phyloP scores from a whole-genome alignment of 345 rosid species.

The Firmiana major region DNA sequence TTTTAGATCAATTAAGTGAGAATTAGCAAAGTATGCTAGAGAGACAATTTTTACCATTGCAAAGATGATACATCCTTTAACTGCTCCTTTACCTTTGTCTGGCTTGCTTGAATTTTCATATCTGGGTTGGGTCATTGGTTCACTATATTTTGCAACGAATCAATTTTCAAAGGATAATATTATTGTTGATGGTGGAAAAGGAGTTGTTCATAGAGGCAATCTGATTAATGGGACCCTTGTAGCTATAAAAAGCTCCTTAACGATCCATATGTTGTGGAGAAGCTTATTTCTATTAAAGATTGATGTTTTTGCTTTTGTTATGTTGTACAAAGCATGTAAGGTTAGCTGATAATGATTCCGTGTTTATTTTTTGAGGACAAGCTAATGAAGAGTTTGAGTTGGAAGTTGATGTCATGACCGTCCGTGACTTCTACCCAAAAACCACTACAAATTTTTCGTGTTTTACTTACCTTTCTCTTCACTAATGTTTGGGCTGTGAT shows the following conservation, averaged over 20 bases:
- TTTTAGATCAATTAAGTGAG: too few relatives aligned
- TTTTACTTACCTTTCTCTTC: too few relatives aligned
- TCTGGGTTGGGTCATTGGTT: slow-evolving; percentile 98
- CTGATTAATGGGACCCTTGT: slow-evolving; percentile 67
- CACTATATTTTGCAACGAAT: slow-evolving; percentile 72
- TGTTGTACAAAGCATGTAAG: neutral
- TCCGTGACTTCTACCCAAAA: too few relatives aligned
- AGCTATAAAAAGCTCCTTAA: slow-evolving; percentile 94
- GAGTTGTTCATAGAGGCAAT: slow-evolving; percentile 81
- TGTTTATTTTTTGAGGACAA: slow-evolving; percentile 60
- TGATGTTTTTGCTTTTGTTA: neutral
- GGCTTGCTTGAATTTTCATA: slow-evolving; percentile 85
- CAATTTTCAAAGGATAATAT: slow-evolving; percentile 76
- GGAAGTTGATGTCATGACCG: too few relatives aligned
- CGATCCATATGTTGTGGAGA: slow-evolving; percentile 57
- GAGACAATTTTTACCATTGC: too few relatives aligned
- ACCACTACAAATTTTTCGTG: too few relatives aligned
- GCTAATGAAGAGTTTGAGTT: slow-evolving; percentile 94
- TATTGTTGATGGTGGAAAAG: slow-evolving; percentile 95
- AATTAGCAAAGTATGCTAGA: too few relatives aligned
- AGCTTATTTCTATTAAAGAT: neutral
- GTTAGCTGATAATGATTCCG: slow-evolving; percentile 2
- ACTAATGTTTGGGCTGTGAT: too few relatives aligned
- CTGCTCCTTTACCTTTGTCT: slow-evolving; percentile 69
- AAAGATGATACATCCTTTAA: slow-evolving; percentile 51